Evolutionary conservation across 768 basidiomycete genomes (phyloP), one percentile per base, ranked within the genome.

Genomic region (Pulveroboletus ravenelii): DNA sequence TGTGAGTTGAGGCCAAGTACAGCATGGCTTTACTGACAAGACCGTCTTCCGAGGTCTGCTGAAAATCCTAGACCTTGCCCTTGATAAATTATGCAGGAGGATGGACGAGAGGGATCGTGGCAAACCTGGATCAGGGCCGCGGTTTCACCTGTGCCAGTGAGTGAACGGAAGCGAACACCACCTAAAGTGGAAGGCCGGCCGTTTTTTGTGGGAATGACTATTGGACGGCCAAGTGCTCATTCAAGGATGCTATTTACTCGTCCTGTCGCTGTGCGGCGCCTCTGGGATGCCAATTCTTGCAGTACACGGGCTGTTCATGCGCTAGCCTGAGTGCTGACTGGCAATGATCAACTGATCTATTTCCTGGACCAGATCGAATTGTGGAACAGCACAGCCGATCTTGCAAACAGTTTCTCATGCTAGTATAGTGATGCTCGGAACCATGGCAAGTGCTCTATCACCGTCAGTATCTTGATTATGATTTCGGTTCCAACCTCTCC

Each of bases 21-120:
- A 48, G 32, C 51, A 54, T 43, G 43, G 45, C 45, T 45, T 43
- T 50, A 66, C 63, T 62, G 41, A 66, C 64, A 44, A 50, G 51
- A 54, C 62, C 54, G 51, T 50, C 55, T 62, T 50, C 42, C 51
- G 53, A 56, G 47, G 53, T 55, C 52, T 38, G 46, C n/a, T 50
- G 32, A 52, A 40, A 25, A 43, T 27, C 20, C 20, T 23, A 4
- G 20, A 23, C 20, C 20, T 23, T 23, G 20, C 29, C 10, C 6
- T 43, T 34, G 49, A 34, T 17, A 20, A 23, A 20, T 10, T 38
- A 6, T 4, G 25, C 9, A 15, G 3, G 47, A 20, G 6, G 25
- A 23, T 9, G 18, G n/a, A 10, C 8, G 23, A 9, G 44, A 14
- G 12, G 40, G 7, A 27, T 18, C 29, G 25, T 44, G 15, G 39